Conservation (phyloP, 2,329 filamentous ascomycete species). For the Myriosclerotinia curreyana region DNA sequence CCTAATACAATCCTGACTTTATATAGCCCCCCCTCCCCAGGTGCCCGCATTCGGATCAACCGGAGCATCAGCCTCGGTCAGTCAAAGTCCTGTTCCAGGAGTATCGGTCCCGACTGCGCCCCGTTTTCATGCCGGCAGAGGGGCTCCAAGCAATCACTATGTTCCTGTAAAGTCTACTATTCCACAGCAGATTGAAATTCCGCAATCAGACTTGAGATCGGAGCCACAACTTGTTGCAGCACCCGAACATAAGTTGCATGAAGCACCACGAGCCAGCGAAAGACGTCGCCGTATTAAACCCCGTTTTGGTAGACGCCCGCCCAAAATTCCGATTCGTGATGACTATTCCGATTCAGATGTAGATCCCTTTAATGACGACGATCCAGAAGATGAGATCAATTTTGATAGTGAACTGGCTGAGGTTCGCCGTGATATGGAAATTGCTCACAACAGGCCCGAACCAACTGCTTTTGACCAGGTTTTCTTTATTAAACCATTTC, state of each 20-base stretch:
- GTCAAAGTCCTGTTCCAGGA: slow-evolving; percentile 30
- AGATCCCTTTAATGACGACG: slow-evolving; percentile 38
- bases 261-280: not conserved
- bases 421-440: slow-evolving; percentile 30
- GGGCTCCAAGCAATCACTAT: slow-evolving; percentile 5
- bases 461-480: slow-evolving; percentile 24
- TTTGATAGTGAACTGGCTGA: slow-evolving; percentile 38
- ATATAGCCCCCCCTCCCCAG: slow-evolving; percentile 46
- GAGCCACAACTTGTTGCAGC: not conserved
- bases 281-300: slow-evolving; percentile 25
- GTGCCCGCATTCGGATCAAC: slow-evolving; percentile 54
- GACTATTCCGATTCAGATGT: slow-evolving; percentile 33
- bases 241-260: slow-evolving; percentile 11
- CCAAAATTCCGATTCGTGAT: slow-evolving; percentile 24
- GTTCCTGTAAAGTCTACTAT: slow-evolving; percentile 1
- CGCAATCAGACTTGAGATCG: not conserved
- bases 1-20: not conserved
- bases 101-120: slow-evolving; percentile 36
- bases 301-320: slow-evolving; percentile 28
- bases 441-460: slow-evolving; percentile 28
- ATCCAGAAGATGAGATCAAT: slow-evolving; percentile 32
- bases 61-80: slow-evolving; percentile 5
- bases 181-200: not conserved
- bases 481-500: slow-evolving; percentile 28
- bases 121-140: slow-evolving; percentile 23